Evolutionary conservation across 2,329 filamentous ascomycete species (phyloP).

Genomic region (Pyrenophora seminiperda): DNA sequence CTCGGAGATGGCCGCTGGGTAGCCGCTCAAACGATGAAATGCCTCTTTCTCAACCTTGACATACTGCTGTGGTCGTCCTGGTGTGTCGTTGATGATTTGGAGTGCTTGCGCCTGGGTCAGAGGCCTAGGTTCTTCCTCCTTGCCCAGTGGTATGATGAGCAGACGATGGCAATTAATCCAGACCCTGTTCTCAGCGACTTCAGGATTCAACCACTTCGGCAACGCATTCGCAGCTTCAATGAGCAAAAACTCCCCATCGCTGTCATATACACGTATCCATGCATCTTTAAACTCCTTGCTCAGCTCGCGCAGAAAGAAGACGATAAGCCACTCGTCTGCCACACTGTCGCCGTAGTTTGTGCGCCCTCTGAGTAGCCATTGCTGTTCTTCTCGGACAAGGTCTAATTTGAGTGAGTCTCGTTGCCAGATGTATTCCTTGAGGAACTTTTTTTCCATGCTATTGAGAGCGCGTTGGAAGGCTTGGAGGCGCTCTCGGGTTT

Average conservation of each 20-base stretch:
- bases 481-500: conserved; percentile 70
- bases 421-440: conserved; percentile 96
- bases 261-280: conserved; percentile 84
- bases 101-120: conserved; percentile 71
- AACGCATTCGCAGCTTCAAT: conserved; percentile 89
- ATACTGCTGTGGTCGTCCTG: conserved; percentile 69
- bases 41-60: conserved; percentile 81
- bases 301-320: conserved; percentile 83
- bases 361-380: conserved; percentile 70
- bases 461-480: conserved; percentile 71
- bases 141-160: conserved; percentile 68
- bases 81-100: conserved; percentile 61
- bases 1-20: conserved; percentile 74
- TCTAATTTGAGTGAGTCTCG: conserved; percentile 78
- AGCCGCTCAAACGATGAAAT: conserved; percentile 85
- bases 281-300: conserved; percentile 72
- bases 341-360: conserved; percentile 93
- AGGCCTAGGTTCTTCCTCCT: conserved; percentile 33
- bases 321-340: conserved; percentile 96
- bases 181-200: conserved; percentile 82
- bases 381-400: conserved; percentile 61
- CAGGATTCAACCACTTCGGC: conserved; percentile 89
- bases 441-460: conserved; percentile 65
- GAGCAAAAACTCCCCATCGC: conserved; percentile 92
- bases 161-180: conserved; percentile 85